Base-by-base conservation (phyloP, 106 monocot genomes). In the Dendrobium chrysotoxum region DNA sequence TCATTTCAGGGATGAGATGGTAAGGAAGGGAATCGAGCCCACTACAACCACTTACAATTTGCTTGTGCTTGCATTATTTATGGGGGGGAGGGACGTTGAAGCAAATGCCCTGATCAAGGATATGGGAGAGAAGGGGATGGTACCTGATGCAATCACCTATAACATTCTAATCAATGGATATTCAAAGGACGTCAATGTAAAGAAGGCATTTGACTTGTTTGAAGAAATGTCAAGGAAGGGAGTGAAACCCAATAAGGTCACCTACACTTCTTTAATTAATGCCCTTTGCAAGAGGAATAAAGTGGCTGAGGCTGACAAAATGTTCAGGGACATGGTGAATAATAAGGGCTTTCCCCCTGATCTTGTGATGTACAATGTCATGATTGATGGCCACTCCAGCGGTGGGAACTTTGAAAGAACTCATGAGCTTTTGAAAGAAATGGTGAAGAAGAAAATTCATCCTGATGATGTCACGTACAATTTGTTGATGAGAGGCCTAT, bases 401-500 rank as follows among this genome's bases (percentile, higher is more conserved):
- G 21, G 0, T 11, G 92, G 92, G 5, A 85, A 88, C 40, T 89
- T 92, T 81, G 81, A 89, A 12, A 79, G 85, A 18, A 94, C 90
- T 21, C 89, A 90, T 58, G 76, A 79, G 11, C 81, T 97, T 21
- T 30, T 97, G 81, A 80, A 80, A 77, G 86, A 92, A 30, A 94
- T 97, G 96, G 92, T 90, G 40, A 79, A 35, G 30, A 86, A 75
- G 80, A 84, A 81, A n/a, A 76, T 97, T 21, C 9, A 50, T 28
- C 89, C 96, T 1, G 96, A 97, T 83, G 96, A 92, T 44, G 82
- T 97, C 46, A 97, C 96, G 5, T 97, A 84, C 72, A 97, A 94
- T 80, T 88, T 86, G 12, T 66, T 97, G 65, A 92, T 97, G 87
- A 92, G 88, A 75, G 96, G 96, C 31, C 79, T 87, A 21, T 94